phyloP scores from a whole-genome alignment of 257 asterid species.

The Nicotiana paniculata region DNA sequence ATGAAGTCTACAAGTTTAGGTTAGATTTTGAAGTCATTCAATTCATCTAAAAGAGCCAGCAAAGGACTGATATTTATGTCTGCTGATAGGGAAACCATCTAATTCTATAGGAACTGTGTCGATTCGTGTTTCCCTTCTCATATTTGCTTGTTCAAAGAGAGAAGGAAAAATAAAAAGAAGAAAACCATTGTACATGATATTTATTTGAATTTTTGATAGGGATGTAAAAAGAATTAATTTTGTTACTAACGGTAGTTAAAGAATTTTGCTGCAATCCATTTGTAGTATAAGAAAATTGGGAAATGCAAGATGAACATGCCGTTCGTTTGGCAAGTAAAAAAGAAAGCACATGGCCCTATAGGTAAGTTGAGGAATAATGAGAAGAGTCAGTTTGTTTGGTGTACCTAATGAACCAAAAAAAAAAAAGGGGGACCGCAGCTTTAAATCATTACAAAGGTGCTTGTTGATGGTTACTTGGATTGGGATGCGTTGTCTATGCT shows the following conservation, averaged over 20 bases:
- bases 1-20: too few relatives aligned
- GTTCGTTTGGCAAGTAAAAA: background rate
- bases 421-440: background rate
- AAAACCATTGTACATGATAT: too few relatives aligned
- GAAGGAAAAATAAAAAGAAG: too few relatives aligned
- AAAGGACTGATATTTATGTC: too few relatives aligned
- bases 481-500: background rate
- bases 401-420: background rate
- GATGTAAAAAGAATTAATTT: background rate
- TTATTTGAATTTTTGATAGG: background rate
- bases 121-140: too few relatives aligned
- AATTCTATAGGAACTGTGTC: too few relatives aligned
- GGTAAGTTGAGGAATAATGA: background rate
- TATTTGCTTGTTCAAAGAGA: too few relatives aligned
- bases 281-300: background rate
- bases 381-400: background rate
- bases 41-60: too few relatives aligned
- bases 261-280: background rate
- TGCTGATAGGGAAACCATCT: too few relatives aligned
- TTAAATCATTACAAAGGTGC: background rate
- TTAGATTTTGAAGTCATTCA: too few relatives aligned
- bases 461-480: background rate
- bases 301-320: background rate
- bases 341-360: background rate
- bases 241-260: background rate